Evolutionary conservation across 345 rosid genomes (phyloP).

Genomic region (Euphorbia pulcherrima): DNA sequence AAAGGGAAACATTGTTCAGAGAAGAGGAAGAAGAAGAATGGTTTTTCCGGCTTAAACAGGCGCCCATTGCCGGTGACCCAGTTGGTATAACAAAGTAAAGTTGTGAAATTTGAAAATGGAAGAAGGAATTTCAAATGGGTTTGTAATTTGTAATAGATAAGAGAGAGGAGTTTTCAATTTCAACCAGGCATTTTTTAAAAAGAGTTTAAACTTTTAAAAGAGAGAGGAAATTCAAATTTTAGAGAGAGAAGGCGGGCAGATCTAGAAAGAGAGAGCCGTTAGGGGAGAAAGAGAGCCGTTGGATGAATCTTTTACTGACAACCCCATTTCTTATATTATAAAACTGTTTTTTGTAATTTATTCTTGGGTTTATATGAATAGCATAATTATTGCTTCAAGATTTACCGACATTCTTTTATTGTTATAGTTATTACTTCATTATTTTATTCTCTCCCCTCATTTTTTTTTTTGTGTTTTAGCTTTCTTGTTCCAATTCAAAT

Average conservation of each 20-base stretch:
- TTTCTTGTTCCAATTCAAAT: slow-evolving; percentile 3
- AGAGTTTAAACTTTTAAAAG: neutral
- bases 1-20: slow-evolving; percentile 11
- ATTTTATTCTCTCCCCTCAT: too few species aligned
- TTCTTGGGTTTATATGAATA: neutral
- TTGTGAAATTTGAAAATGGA: neutral
- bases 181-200: slow-evolving; percentile 36
- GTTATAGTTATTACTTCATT: slow-evolving; percentile 4
- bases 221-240: slow-evolving; percentile 24
- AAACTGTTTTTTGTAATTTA: neutral
- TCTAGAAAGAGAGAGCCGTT: slow-evolving; percentile 19
- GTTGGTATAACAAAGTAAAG: neutral
- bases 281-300: slow-evolving; percentile 16
- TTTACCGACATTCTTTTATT: neutral
- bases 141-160: neutral
- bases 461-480: neutral
- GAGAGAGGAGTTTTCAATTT: slow-evolving; percentile 4
- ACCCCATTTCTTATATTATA: neutral
- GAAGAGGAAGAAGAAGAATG: slow-evolving; percentile 26
- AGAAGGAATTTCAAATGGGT: neutral
- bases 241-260: slow-evolving; percentile 13
- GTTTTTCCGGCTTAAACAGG: slow-evolving; percentile 54
- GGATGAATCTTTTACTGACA: neutral
- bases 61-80: slow-evolving; percentile 43
- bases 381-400: neutral